Percentiles rank a stretch among this genome's conserved stretches.
Conservation (phyloP, 2,329 filamentous ascomycete species). For the Aureobasidium vineae region DNA sequence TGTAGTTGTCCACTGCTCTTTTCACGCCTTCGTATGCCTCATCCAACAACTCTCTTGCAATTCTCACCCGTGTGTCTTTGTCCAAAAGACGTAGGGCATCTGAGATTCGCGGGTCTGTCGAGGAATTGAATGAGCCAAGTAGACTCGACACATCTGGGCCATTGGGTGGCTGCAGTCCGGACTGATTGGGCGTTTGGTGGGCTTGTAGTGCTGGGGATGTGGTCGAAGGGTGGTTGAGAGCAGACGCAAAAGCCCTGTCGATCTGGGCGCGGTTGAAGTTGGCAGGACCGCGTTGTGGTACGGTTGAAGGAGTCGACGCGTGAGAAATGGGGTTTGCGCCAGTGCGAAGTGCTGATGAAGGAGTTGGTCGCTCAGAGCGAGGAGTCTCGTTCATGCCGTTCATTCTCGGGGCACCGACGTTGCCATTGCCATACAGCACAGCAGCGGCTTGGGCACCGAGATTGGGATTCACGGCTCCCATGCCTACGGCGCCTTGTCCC, state of each 20-base stretch:
- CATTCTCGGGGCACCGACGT: not conserved
- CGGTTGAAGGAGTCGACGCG: not conserved
- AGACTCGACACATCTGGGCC: not conserved
- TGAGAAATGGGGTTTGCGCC: not conserved
- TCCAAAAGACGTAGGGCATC: conserved; percentile 15
- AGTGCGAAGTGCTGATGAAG: not conserved
- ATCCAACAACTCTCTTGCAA: conserved; percentile 16
- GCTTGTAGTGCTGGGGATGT: not conserved
- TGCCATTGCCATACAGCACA: conserved; percentile 1
- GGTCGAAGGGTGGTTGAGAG: not conserved
- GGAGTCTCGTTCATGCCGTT: conserved; percentile 13
- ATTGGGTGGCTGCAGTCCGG: not conserved
- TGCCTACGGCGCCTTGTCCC: conserved; percentile 5
- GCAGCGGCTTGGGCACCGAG: conserved; percentile 10
- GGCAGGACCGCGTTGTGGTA: not conserved
- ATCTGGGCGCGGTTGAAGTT: conserved; percentile 4
- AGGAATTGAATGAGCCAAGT: not conserved
- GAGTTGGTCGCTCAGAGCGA: conserved; percentile 11
- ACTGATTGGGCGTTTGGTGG: conserved; percentile 3
- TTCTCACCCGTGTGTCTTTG: conserved; percentile 16
- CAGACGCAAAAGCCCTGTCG: conserved; percentile 12
- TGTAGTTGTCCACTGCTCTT: conserved; percentile 23
- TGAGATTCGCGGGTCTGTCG: not conserved
- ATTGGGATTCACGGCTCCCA: conserved; percentile 6
- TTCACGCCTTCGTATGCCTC: conserved; percentile 22